Evolutionary conservation across 2,329 filamentous ascomycete genomes (phyloP), one percentile per base, ranked within the genome.

Genomic region (Pyricularia sp.): DNA sequence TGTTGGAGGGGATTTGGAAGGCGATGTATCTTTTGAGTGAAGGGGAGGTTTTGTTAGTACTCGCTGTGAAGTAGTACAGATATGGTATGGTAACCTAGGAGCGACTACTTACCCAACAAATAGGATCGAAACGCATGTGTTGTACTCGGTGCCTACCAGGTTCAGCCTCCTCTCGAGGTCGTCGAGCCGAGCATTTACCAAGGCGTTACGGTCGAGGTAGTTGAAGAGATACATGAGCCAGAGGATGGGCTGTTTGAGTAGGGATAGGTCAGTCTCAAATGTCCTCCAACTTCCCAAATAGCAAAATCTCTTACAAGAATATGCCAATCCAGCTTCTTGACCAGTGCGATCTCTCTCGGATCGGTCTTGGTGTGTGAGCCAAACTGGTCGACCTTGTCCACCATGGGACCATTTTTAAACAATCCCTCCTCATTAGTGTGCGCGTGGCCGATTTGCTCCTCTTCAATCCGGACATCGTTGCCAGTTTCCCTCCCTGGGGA

Each of bases 11-110:
- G 63, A 78, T 75, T 36, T 81, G 77, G 0, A 79, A 78, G 76
- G 89, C 78, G 0, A 87, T 83, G 71, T 90, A 90, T 10, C 87
- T 65, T 31, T 65, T 42, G 17, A 2, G 4, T 33, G 4, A 2
- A 1, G 28, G 28, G 28, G 4, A 9, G 30, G 5, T 36, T 42
- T 65, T 65, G 64, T 42, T 4, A 65, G 63, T 31, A 31, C 31
- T n/a, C 26, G 28, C 17, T 4, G 12, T 31, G 17, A 6, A 3
- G 33, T 14, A 36, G 33, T 14, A 64, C n/a, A 14, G 4, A 4
- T 36, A 7, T 25, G 30, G 3, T 14, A 26, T 26, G 7, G 3
- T 2, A 5, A 1, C 1, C n/a, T 9, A 59, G 63, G 42, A 50
- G 64, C 28, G 66, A 36, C 25, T 10, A 70, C 28, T n/a, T 66